These are phyloP conservation scores for Apiospora arundinis DNA, from an alignment of 2,329 filamentous ascomycete genomes.

Conservation along the genomic window DNA sequence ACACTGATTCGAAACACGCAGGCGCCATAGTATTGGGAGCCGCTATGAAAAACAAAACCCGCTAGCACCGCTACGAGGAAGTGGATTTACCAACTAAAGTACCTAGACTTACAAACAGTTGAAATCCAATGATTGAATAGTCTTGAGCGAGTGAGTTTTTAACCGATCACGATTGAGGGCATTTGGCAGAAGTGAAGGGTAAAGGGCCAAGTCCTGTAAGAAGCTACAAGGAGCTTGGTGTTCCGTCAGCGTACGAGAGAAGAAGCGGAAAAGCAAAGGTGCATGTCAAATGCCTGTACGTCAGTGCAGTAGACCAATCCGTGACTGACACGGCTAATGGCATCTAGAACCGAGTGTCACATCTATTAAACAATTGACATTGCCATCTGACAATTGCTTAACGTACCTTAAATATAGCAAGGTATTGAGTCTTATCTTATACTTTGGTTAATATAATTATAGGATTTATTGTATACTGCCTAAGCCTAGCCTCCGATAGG, in stretches of 20 bases:
- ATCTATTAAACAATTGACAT: neutral
- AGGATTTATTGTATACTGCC: neutral
- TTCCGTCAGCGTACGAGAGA: neutral
- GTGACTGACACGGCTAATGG: neutral
- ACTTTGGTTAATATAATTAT: too few relatives aligned
- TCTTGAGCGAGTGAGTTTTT: neutral
- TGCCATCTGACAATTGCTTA: neutral
- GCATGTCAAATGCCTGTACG: neutral
- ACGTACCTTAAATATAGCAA: too few relatives aligned
- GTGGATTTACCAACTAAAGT: neutral
- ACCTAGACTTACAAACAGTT: neutral
- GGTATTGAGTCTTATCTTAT: too few relatives aligned
- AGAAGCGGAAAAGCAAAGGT: neutral
- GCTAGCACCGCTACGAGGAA: too few relatives aligned
- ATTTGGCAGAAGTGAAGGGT: slow-evolving; percentile 6
- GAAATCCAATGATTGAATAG: neutral
- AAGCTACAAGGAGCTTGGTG: neutral
- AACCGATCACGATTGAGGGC: neutral
- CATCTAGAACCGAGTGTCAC: neutral
- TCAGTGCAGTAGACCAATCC: neutral
- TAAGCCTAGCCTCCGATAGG: too few relatives aligned
- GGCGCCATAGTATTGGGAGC: neutral
- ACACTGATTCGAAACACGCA: slow-evolving; percentile 5
- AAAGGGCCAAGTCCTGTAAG: neutral
- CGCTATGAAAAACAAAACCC: neutral